Base-by-base conservation (phyloP, 2,329 filamentous ascomycete genomes). In the Colletotrichum noveboracense region DNA sequence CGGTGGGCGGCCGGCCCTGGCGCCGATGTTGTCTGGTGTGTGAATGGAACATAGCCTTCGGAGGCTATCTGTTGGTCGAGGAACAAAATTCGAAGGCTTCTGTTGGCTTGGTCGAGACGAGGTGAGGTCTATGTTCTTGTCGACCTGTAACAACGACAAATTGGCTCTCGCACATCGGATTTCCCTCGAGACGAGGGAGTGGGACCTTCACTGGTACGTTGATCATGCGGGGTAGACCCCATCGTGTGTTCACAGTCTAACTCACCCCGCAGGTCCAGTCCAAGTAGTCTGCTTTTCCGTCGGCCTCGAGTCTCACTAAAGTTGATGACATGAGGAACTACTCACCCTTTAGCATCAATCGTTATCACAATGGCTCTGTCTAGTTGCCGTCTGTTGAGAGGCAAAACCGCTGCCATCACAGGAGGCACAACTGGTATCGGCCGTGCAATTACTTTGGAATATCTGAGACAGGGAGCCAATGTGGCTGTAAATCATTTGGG, bases 381-480 rank as follows among this genome's bases (percentile, higher is more conserved):
- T 10, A 43, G 38, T 32, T 68, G 62, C 34, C 70, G 70, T 7
- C 43, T 93, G 78, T 88, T 93, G 61, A 76, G 83, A 70, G 88
- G 87, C 79, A 94, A 93, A 81, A 88, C 89, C 24, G 91, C 91
- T 78, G 91, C 91, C 77, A 92, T 94, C 75, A 94, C 93, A 3
- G 92, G 92, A 71, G 92, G 91, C 38, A 88, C 91, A 12, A 94
- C 92, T 5, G 92, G 92, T 30, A 94, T 94, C 77, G 93, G 93
- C 30, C 87, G 92, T 81, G 93, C 92, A 36, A 94, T 94, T 61
- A 91, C 91, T 13, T 85, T 94, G n/a, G 90, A 91, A 76, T 94
- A 93, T 79, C 84, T 93, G 66, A 85, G 86, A 18, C 91, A 94
- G 76, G 93, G 93, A 78, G 92, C 91, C 61, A 88, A 88, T 78